Percentiles rank a stretch among this genome's conserved stretches.
These are phyloP conservation scores for Sporothrix brunneoviolacea DNA, from an alignment of 2,329 filamentous ascomycete genomes.

Conservation along the genomic window DNA sequence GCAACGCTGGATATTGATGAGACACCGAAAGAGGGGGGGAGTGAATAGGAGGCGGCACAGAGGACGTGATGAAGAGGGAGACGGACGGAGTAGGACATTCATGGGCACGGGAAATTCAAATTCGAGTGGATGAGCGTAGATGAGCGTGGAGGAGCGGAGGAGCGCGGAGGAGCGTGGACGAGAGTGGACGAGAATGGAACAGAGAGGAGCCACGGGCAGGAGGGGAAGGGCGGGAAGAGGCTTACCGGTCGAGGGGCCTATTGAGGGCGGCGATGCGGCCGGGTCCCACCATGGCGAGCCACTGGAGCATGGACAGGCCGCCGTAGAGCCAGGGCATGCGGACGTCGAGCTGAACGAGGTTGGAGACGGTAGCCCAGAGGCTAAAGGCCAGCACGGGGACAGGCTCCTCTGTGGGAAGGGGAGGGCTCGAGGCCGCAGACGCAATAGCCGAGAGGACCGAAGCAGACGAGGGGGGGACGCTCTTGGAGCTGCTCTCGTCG, in stretches of 20 bases:
- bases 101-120: too few relatives aligned
- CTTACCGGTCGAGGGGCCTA: constrained; percentile 87
- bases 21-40: background rate
- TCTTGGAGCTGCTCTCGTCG: too few relatives aligned
- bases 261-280: constrained; percentile 68
- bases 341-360: constrained; percentile 63
- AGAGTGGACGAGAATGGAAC: background rate
- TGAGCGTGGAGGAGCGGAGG: background rate
- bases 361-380: constrained; percentile 66
- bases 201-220: constrained; percentile 15
- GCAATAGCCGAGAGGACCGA: constrained; percentile 3
- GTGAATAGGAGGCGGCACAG: background rate
- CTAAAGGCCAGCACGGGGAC: constrained; percentile 70
- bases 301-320: constrained; percentile 67
- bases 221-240: constrained; percentile 16
- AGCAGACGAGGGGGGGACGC: background rate
- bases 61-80: background rate
- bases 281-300: constrained; percentile 65
- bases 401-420: background rate
- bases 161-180: background rate
- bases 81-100: background rate
- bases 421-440: background rate
- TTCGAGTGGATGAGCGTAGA: too few relatives aligned
- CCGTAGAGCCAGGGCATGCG: constrained; percentile 91
- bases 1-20: background rate